A percentile compares a stretch with the other conserved stretches of the same genome.
These are phyloP conservation scores for Polysphondylium violaceum DNA, from an alignment of 78 protist genomes.

Conservation along the genomic window DNA sequence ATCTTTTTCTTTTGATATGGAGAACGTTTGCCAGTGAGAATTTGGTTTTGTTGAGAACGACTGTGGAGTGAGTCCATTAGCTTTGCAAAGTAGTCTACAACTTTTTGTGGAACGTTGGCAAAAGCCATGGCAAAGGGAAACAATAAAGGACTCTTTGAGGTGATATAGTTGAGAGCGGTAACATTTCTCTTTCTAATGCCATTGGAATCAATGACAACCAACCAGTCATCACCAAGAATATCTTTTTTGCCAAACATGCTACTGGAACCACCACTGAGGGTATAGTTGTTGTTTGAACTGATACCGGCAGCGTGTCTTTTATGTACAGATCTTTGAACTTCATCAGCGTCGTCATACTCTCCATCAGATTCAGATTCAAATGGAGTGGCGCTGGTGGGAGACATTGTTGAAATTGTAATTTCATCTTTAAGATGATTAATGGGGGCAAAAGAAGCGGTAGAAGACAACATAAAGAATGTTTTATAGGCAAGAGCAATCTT, in stretches of 20 bases:
- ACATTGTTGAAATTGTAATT: background rate
- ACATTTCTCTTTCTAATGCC: conserved; percentile 37
- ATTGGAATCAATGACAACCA: conserved; percentile 29
- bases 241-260: background rate
- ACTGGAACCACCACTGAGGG: too few species aligned
- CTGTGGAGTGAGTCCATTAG: background rate
- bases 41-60: conserved; percentile 24
- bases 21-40: background rate
- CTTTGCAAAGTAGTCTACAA: background rate
- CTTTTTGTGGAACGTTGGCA: background rate
- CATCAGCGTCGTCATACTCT: background rate
- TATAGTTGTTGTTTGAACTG: too few species aligned
- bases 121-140: conserved; percentile 3
- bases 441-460: conserved; percentile 32
- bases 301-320: background rate
- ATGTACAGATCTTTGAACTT: conserved; percentile 1
- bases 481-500: conserved; percentile 19
- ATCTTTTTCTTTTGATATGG: conserved; percentile 3
- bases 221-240: conserved; percentile 56
- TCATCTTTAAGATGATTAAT: conserved; percentile 18
- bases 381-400: background rate
- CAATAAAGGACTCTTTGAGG: conserved; percentile 10
- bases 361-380: background rate
- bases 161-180: conserved; percentile 14
- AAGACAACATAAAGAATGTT: conserved; percentile 45